Evolutionary conservation across 129 eudicot species (phyloP).

Genomic region (Logfia minima): DNA sequence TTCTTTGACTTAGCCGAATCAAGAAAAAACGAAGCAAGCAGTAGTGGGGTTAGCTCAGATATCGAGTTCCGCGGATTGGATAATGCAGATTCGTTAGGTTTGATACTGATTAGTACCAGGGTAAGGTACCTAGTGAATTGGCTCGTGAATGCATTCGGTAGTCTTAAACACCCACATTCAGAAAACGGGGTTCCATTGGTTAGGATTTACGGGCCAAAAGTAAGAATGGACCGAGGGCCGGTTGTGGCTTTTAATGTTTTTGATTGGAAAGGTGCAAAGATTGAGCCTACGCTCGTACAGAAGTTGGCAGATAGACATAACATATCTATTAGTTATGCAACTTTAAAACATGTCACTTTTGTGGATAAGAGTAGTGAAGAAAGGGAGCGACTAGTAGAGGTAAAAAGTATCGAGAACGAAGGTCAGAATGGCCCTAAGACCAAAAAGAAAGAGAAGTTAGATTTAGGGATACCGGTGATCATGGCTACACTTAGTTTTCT

Average conservation of each 20-base stretch:
- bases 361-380: conserved; percentile 43
- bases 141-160: conserved; percentile 63
- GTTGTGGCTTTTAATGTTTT: conserved; percentile 68
- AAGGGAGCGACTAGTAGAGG: conserved; percentile 42
- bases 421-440: conserved; percentile 22
- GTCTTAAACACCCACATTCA: conserved; percentile 64
- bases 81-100: conserved; percentile 74
- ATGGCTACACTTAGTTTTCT: conserved; percentile 64
- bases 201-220: conserved; percentile 68
- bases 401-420: conserved; percentile 14
- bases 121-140: conserved; percentile 66
- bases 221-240: conserved; percentile 64
- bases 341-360: conserved; percentile 47
- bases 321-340: conserved; percentile 51
- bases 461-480: conserved; percentile 47
- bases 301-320: conserved; percentile 67
- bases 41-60: conserved; percentile 29
- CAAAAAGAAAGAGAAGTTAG: conserved; percentile 37
- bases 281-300: conserved; percentile 73
- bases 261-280: conserved; percentile 80
- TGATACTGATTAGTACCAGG: conserved; percentile 61
- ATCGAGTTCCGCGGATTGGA: conserved; percentile 61
- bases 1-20: conserved; percentile 24
- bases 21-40: conserved; percentile 31
- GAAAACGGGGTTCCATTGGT: conserved; percentile 55